Base-by-base conservation (phyloP, 2,329 filamentous ascomycete species). In the Juglanconis oblonga region DNA sequence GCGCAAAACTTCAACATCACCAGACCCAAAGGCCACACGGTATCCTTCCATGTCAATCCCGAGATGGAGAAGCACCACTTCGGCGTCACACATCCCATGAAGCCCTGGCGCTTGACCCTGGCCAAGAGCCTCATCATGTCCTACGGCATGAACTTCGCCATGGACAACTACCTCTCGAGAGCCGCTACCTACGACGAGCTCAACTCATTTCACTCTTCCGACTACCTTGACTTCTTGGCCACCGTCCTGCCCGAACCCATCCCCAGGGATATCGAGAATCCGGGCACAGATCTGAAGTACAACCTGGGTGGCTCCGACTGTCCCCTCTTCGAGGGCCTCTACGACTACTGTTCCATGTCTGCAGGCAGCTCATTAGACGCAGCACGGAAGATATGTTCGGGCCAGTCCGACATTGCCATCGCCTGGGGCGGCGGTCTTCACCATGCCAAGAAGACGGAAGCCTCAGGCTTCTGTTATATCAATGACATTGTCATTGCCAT, bases 401-500 rank as follows among this genome's bases (percentile, higher is more conserved):
- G 87, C 52, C 90, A 97, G 75, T 92, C 92, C 35, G 91, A 98
- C 70, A 97, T 99, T 71, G 95, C 95, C 58, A 92, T 99, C 70
- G 96, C 96, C 69, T 99, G 95, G 95, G 95, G 92, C 17, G 95
- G 95, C 40, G 95, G 95, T 10, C 83, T 99, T 35, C 95, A 99
- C 74, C 95, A 99, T 71, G 95, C 95, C 50, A 97, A 98, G 75
- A 95, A 94, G 72, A 86, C 89, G 56, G 92, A 97, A 75, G 94
- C 95, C 0, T 94, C 90, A 13, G 95, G 95, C 0, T 99, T 99
- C 75, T 99, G 95, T 78, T 99, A 99, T 77, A 92, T 98, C 77
- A 99, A 99, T 74, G 95, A 99, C 74, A 98, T 98, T 68, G 95
- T 98, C 60, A 84, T 99, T 51, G 92, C 90, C 40, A 95, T 97